Conservation (phyloP, 495 filamentous ascomycete species). For the Penicillium cinerascens region DNA sequence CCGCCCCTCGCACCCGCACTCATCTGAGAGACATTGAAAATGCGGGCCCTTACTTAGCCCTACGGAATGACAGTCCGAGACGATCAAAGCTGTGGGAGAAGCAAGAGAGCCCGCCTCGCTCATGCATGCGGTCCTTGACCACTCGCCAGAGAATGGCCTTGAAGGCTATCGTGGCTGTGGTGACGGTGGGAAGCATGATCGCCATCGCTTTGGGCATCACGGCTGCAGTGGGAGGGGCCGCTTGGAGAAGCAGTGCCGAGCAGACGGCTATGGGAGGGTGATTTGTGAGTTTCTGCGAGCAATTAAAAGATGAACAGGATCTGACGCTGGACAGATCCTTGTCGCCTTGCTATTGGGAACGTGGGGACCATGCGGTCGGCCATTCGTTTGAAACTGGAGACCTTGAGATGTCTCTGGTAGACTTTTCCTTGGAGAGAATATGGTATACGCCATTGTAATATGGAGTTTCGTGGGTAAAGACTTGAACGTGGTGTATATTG, state of each 20-base stretch:
- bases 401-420: not conserved
- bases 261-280: conserved; percentile 19
- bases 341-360: too few relatives aligned
- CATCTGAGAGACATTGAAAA: conserved; percentile 31
- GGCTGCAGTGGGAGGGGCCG: conserved; percentile 56
- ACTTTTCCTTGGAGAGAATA: not conserved
- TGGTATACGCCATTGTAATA: not conserved
- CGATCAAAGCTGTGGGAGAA: conserved; percentile 43
- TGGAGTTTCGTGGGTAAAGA: not conserved
- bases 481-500: not conserved
- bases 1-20: conserved; percentile 9
- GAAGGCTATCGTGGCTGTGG: conserved; percentile 52
- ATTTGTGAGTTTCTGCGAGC: conserved; percentile 2
- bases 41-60: conserved; percentile 16
- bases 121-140: conserved; percentile 39
- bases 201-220: conserved; percentile 62
- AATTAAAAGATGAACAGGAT: too few relatives aligned
- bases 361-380: not conserved
- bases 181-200: conserved; percentile 57
- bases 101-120: conserved; percentile 28
- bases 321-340: too few relatives aligned
- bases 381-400: not conserved
- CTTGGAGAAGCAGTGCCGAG: conserved; percentile 44
- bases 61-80: conserved; percentile 19
- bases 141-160: conserved; percentile 48